Percentiles rank a stretch among this genome's conserved stretches.
Conservation (phyloP, 176 grass and related monocot species). For the Aegilops longissima region DNA sequence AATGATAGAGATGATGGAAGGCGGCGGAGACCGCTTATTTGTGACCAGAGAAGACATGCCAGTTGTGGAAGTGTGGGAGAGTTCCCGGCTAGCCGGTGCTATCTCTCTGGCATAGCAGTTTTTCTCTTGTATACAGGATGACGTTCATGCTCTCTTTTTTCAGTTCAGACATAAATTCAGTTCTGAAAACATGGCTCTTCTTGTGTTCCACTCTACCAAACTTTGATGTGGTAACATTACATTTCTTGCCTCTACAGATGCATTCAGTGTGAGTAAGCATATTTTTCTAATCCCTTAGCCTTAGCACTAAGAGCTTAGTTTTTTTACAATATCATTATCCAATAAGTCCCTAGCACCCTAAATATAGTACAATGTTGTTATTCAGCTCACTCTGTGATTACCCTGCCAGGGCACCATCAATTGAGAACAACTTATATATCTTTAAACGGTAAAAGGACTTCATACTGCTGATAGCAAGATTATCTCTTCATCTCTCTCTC, state of each 20-base stretch:
- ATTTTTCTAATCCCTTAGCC: neutral
- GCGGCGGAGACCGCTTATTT: constrained; percentile 82
- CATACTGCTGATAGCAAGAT: neutral
- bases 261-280: constrained; percentile 20
- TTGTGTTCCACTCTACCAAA: neutral
- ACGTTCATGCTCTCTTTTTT: constrained; percentile 7
- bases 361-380: neutral
- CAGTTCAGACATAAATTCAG: constrained; percentile 6
- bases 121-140: neutral
- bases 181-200: constrained; percentile 2
- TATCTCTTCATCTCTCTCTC: neutral
- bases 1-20: constrained; percentile 65
- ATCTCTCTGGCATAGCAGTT: constrained; percentile 43
- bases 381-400: constrained; percentile 17
- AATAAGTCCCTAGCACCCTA: neutral
- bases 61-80: constrained; percentile 86
- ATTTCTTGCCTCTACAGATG: constrained; percentile 26
- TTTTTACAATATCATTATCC: neutral
- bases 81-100: constrained; percentile 42
- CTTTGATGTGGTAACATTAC: constrained; percentile 16
- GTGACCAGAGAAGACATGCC: constrained; percentile 55
- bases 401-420: neutral
- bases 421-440: neutral
- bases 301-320: neutral
- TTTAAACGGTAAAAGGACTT: constrained; percentile 4